Evolutionary conservation across 768 basidiomycete genomes (phyloP).

Genomic region (Pisolithus sp.): DNA sequence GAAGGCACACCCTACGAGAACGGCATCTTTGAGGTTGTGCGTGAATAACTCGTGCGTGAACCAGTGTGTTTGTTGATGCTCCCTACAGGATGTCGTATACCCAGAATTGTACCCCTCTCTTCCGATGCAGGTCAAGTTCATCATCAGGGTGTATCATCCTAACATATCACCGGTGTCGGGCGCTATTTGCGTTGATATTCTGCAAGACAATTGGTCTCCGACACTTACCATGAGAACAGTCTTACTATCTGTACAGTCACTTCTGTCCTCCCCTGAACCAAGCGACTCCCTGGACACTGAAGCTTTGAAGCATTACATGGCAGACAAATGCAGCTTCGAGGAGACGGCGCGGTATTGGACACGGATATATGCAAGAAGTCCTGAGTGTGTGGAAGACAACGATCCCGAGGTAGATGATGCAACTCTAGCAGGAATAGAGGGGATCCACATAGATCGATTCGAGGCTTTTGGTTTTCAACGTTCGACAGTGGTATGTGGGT

Average conservation of each 20-base stretch:
- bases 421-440: conserved; percentile 74
- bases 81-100: conserved; percentile 76
- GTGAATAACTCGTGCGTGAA: conserved; percentile 24
- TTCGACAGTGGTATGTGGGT: conserved; percentile 73
- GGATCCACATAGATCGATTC: conserved; percentile 79
- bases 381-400: conserved; percentile 39
- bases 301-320: conserved; percentile 94
- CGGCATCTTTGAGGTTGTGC: conserved; percentile 84
- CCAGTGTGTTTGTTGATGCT: conserved; percentile 1
- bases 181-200: conserved; percentile 88
- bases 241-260: conserved; percentile 87
- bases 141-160: conserved; percentile 94
- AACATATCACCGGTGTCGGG: conserved; percentile 93
- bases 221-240: conserved; percentile 95
- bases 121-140: conserved; percentile 97
- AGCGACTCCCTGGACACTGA: conserved; percentile 97
- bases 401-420: conserved; percentile 39
- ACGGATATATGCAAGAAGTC: conserved; percentile 81
- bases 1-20: conserved; percentile 92
- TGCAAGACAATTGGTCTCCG: conserved; percentile 85
- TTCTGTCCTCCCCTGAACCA: conserved; percentile 90
- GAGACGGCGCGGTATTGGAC: conserved; percentile 95
- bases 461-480: conserved; percentile 77
- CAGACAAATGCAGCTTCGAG: conserved; percentile 80
- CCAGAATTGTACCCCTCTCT: conserved; percentile 89